Base-by-base conservation (phyloP, 2,329 filamentous ascomycete genomes). In the Diplodia corticola region DNA sequence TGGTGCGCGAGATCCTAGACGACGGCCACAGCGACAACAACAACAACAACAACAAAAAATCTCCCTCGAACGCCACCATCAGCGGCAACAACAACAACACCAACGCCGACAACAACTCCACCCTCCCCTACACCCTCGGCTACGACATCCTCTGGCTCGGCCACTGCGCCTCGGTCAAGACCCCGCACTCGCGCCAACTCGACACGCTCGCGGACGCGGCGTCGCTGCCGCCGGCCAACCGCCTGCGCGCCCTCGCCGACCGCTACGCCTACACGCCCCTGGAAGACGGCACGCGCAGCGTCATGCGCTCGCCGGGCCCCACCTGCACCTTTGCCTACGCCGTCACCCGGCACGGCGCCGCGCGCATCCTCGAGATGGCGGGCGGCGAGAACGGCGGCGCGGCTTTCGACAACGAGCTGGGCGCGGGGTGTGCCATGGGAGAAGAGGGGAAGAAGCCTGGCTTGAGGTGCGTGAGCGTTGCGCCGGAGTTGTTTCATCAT, bases 101-200 rank as follows among this genome's bases (percentile, higher is more conserved):
- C n/a, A n/a, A n/a, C 40, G 13, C 35, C 20, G 33, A 48, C 64
- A 54, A 3, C 50, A 68, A 57, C 24, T 63, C 59, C 28, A 71
- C 51, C 26, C 69, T 69, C 2, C 75, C 75, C 0, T 77, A 75
- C 61, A 68, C 74, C 33, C 70, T 5, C 74, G 75, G 72, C 13
- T 79, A 76, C 75, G 76, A 79, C 64, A 30, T 79, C 26, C 70
- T 79, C 17, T 73, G 73, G 69, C 69, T 76, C 4, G 78, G 78
- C 7, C 77, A 80, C 67, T 78, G 73, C 64, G 74, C 70, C 72
- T 28, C 67, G 63, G 15, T 67, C 68, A 10, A 70, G 70, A 22
- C 67, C 65, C 35, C 65, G 50, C n/a, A 72, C 75, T 6, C 46
- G 26, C 59, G 46, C n/a, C 33, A 37, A 30, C 63, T 67, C 71